These are phyloP conservation scores for Forsythia suspensa DNA, from an alignment of 257 asterid species.

Conservation along the genomic window DNA sequence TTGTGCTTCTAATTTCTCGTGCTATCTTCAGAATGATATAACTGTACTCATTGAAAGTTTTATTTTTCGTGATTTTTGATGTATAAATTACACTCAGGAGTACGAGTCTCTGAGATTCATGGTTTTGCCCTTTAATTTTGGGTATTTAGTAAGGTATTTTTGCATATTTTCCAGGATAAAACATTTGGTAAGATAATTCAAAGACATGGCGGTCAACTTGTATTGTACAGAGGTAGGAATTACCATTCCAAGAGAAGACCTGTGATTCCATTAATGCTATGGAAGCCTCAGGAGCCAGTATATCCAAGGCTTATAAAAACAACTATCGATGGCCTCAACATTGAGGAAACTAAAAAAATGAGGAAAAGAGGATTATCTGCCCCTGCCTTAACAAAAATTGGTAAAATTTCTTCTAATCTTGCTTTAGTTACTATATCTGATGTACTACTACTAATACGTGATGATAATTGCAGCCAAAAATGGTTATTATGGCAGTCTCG, in stretches of 20 bases:
- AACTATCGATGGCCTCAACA: conserved; percentile 78
- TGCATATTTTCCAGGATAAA: conserved; percentile 59
- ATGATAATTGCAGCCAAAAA: conserved; percentile 66
- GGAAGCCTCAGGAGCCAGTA: conserved; percentile 97
- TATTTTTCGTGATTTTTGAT: neutral
- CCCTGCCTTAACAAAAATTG: conserved; percentile 77
- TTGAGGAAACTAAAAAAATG: conserved; percentile 85
- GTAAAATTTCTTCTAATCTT: conserved; percentile 36
- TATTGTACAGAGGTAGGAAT: conserved; percentile 80
- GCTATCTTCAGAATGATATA: neutral
- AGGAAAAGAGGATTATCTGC: conserved; percentile 71
- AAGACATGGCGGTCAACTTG: conserved; percentile 69
- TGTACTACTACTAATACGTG: conserved; percentile 9
- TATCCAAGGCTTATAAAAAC: conserved; percentile 89
- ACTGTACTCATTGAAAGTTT: neutral
- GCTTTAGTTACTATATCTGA: neutral
- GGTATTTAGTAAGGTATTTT: neutral
- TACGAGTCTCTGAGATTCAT: neutral
- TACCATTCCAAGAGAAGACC: conserved; percentile 63
- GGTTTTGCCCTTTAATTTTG: conserved; percentile 9
- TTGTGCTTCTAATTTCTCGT: neutral
- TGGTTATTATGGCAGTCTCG: conserved; percentile 89
- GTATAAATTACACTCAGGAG: neutral
- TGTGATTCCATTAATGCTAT: conserved; percentile 75
- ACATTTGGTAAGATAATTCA: conserved; percentile 79